Conservation (phyloP, 371 early-diverging fungal species). For the Circinella minor region DNA sequence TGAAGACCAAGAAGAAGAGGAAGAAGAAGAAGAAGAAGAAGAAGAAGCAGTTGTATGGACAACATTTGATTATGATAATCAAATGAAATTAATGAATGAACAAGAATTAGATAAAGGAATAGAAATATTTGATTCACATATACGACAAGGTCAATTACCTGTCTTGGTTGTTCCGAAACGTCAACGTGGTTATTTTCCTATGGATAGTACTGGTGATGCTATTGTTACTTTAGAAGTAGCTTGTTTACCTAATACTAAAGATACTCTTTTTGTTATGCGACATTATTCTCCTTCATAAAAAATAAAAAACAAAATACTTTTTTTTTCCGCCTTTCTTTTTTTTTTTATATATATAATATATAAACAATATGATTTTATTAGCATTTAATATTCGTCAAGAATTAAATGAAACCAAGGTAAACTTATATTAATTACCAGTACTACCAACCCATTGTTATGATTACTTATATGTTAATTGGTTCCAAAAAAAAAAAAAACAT, state of each 20-base stretch:
- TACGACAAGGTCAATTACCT: constrained; percentile 32
- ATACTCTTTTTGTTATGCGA: constrained; percentile 24
- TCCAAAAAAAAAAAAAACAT: background rate
- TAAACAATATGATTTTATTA: constrained; percentile 10
- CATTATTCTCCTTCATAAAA: constrained; percentile 10
- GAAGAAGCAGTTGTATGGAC: constrained; percentile 28
- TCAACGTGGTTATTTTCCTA: constrained; percentile 29
- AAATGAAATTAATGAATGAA: constrained; percentile 20
- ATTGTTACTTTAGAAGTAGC: constrained; percentile 25
- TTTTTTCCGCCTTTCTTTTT: background rate
- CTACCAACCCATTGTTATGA: too few relatives aligned
- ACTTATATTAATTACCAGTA: too few relatives aligned
- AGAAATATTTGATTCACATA: constrained; percentile 39
- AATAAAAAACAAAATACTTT: background rate
- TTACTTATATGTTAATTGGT: too few relatives aligned
- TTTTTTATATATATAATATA: too few relatives aligned
- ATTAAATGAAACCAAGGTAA: constrained; percentile 4
- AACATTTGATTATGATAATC: constrained; percentile 39
- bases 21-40: background rate
- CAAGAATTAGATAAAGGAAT: constrained; percentile 20
- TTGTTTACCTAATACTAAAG: constrained; percentile 20
- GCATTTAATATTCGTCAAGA: constrained; percentile 12
- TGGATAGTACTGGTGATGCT: constrained; percentile 15
- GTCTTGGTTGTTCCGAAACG: constrained; percentile 27
- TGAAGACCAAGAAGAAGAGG: background rate